phyloP scores from a whole-genome alignment of 305 asterid genomes.

The Solanum hybrid region DNA sequence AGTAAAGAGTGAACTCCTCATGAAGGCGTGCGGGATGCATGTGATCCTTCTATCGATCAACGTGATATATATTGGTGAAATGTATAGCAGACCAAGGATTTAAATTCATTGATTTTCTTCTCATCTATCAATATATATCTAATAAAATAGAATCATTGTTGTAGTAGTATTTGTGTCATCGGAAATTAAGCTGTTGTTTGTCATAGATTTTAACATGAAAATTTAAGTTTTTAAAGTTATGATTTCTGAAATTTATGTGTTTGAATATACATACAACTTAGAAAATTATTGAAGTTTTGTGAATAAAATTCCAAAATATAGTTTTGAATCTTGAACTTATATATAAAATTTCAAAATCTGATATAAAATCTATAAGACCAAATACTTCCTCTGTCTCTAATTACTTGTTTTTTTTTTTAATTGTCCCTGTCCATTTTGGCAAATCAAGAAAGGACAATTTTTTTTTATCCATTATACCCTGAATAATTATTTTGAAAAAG shows the following conservation, averaged over 20 bases:
- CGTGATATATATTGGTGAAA: not conserved
- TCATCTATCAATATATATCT: not conserved
- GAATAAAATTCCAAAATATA: not conserved
- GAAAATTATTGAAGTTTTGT: not conserved
- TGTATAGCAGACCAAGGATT: not conserved
- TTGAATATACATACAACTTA: no score
- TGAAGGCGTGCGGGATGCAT: not conserved
- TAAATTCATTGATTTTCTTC: not conserved
- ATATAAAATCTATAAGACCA: not conserved
- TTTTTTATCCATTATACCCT: no score
- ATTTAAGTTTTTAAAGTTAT: not conserved
- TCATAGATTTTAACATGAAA: not conserved
- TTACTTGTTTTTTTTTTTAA: no score
- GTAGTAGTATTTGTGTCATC: not conserved
- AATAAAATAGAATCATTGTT: not conserved
- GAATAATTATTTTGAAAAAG: no score
- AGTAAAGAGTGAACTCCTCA: constrained; percentile 15
- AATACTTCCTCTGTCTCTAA: not conserved
- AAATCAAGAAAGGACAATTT: no score
- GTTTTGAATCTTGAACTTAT: not conserved
- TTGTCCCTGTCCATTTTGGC: no score
- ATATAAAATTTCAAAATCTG: not conserved
- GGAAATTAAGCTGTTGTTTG: not conserved
- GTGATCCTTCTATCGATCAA: not conserved
- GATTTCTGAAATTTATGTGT: not conserved